Base-by-base conservation (phyloP, 202 grass and related monocot genomes). In the Cymbopogon flexuosus region DNA sequence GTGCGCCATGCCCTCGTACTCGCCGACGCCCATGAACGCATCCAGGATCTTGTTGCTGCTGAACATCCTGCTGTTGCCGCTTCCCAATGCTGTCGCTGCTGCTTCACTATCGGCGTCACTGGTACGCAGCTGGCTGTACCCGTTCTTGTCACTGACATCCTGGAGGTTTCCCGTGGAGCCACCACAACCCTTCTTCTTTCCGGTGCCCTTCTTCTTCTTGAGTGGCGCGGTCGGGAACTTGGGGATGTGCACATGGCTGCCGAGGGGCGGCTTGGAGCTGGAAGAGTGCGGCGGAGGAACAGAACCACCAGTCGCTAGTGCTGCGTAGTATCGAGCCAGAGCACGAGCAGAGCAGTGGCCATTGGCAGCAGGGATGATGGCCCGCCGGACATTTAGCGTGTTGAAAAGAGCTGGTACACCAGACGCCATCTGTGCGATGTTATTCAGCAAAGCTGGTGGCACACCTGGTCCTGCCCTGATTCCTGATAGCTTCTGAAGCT, bases 281-380 rank as follows among this genome's bases (percentile, higher is more conserved):
- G 75, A 8, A 45, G 90, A 88, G 68, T 97, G 95, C 5, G 88
- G 86, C 3, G 84, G 94, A 78, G 95, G 95, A 59, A 94, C 46
- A 16, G 62, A 22, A 40, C 95, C 95, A 1, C 86, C 86, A 0
- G 61, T 71, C 29, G 75, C 86, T 3, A 97, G 86, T 3, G 90
- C 78, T 0, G 90, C 94, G 11, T 97, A 97, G 68, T 97, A 97
- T 43, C 94, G 88, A 22, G 94, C 94, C 0, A 97, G 86, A 0
- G 94, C 94, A 3, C 94, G 94, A 29, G 92, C 94, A 0, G 94
- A 97, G 69, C 92, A 93, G 79, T 97, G 94, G 7, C 94, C 90
- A 8, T 97, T 97, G 24, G 92, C 94, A 29, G 92, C 95, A 7
- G 95, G 95, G 75, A 97, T 83, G 60, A 97, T 91, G 68, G 90